These are phyloP conservation scores for Pseudofabraea citricarpa DNA, from an alignment of 2,329 filamentous ascomycete genomes.

Conservation along the genomic window DNA sequence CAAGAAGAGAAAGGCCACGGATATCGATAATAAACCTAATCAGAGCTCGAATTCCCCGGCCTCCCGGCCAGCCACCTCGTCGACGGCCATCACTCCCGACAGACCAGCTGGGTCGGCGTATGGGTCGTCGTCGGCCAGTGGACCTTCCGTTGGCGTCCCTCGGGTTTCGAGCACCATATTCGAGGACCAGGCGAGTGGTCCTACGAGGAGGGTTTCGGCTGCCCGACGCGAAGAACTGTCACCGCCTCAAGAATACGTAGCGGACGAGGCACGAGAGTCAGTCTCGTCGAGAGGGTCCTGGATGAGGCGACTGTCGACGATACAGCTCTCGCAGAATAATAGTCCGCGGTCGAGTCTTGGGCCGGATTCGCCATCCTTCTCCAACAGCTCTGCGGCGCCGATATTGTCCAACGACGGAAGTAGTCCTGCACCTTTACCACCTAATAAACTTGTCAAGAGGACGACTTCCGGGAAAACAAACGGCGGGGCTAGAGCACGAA, in stretches of 20 bases:
- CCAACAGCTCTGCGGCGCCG: slow-evolving; percentile 61
- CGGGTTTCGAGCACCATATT: slow-evolving; percentile 14
- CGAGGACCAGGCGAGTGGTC: slow-evolving; percentile 17
- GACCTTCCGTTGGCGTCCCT: slow-evolving; percentile 8
- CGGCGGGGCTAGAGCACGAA: slow-evolving; percentile 37
- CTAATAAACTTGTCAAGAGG: slow-evolving; percentile 77
- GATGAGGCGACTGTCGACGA: slow-evolving; percentile 66
- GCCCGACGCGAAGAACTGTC: slow-evolving; percentile 18
- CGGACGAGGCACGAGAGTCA: slow-evolving; percentile 41
- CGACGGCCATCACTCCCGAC: slow-evolving; percentile 21
- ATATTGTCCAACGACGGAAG: slow-evolving; percentile 40
- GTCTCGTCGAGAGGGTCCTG: slow-evolving; percentile 62
- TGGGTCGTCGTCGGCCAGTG: slow-evolving; percentile 12
- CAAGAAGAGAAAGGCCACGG: slow-evolving; percentile 23
- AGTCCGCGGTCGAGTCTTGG: slow-evolving; percentile 61
- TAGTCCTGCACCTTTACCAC: slow-evolving; percentile 43
- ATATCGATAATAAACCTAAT: slow-evolving; percentile 13
- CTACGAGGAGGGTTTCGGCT: slow-evolving; percentile 18
- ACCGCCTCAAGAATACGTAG: slow-evolving; percentile 10
- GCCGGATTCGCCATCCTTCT: slow-evolving; percentile 63
- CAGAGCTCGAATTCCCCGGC: slow-evolving; percentile 16
- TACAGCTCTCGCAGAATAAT: slow-evolving; percentile 59
- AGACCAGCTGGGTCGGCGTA: slow-evolving; percentile 8
- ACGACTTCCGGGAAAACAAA: slow-evolving; percentile 50
- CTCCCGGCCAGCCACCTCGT: slow-evolving; percentile 25